Evolutionary conservation across 371 early-diverging fungal species (phyloP).

Genomic region (Rhizopus sp.): DNA sequence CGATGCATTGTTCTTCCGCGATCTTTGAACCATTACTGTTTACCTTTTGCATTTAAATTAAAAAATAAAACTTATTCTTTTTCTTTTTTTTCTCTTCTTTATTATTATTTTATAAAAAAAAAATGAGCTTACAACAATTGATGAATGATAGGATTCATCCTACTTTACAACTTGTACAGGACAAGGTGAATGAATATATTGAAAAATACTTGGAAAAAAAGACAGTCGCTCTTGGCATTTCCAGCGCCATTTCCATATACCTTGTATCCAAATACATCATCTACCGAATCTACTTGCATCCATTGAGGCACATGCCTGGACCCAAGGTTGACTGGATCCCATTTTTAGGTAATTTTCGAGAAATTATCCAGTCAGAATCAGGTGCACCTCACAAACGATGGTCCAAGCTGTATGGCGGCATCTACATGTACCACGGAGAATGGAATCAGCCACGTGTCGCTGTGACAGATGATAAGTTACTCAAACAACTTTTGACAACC

Average conservation of each 20-base stretch:
- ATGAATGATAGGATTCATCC: neutral
- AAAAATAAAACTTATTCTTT: no score
- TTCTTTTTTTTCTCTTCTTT: constrained; percentile 2
- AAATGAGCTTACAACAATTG: neutral
- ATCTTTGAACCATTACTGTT: neutral
- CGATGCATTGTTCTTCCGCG: neutral
- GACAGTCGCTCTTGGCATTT: constrained; percentile 12
- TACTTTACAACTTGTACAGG: constrained; percentile 5
- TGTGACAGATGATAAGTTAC: constrained; percentile 51
- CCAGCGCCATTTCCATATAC: constrained; percentile 15
- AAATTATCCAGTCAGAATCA: constrained; percentile 53
- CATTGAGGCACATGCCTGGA: constrained; percentile 58
- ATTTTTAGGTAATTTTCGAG: constrained; percentile 52
- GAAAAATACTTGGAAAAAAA: constrained; percentile 10
- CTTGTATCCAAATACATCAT: constrained; percentile 31
- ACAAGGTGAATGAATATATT: constrained; percentile 9
- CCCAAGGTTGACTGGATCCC: constrained; percentile 57
- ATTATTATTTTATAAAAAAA: neutral
- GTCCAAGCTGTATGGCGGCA: constrained; percentile 56
- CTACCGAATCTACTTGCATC: constrained; percentile 49
- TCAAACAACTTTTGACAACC: constrained; percentile 53
- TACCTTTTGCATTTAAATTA: neutral
- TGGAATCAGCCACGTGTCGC: constrained; percentile 56
- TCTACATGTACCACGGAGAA: constrained; percentile 49
- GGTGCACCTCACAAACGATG: constrained; percentile 55